Conservation (phyloP, 768 basidiomycete species). For the Phylloporus scabripes region DNA sequence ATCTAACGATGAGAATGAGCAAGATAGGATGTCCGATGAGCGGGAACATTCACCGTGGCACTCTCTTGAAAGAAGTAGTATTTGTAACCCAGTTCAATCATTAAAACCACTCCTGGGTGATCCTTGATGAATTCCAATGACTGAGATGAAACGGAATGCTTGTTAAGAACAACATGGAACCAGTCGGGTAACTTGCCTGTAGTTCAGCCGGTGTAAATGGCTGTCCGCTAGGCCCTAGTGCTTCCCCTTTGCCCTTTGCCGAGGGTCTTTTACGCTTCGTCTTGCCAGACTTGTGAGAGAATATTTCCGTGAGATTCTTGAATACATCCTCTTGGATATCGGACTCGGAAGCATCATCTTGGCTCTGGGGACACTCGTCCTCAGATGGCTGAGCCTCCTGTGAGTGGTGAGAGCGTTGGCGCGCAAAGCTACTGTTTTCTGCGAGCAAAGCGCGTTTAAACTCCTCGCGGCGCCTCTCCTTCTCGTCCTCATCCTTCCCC, state of each 20-base stretch:
- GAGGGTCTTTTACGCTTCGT: slow-evolving; percentile 32
- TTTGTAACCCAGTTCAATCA: slow-evolving; percentile 84
- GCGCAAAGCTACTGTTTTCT: slow-evolving; percentile 38
- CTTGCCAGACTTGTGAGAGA: slow-evolving; percentile 35
- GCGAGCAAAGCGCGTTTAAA: slow-evolving; percentile 52
- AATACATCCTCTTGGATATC: slow-evolving; percentile 44
- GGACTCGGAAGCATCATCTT: slow-evolving; percentile 27
- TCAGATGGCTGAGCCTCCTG: slow-evolving; percentile 15
- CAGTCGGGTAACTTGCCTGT: slow-evolving; percentile 41
- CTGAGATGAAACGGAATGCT: slow-evolving; percentile 10
- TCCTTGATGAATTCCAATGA: slow-evolving; percentile 53
- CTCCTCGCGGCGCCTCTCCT: slow-evolving; percentile 40
- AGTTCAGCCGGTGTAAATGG: slow-evolving; percentile 73
- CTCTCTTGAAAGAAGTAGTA: slow-evolving; percentile 81
- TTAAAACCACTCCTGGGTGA: slow-evolving; percentile 60
- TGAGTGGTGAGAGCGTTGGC: slow-evolving; percentile 7
- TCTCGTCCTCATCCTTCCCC: slow-evolving; percentile 36
- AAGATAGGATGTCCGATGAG: not conserved
- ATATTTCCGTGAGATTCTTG: slow-evolving; percentile 42
- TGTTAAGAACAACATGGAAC: not conserved
- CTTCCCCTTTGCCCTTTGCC: slow-evolving; percentile 34
- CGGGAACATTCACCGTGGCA: slow-evolving; percentile 49
- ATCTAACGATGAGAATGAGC: slow-evolving; percentile 38
- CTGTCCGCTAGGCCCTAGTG: slow-evolving; percentile 61
- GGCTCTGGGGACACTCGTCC: slow-evolving; percentile 21